Conservation (phyloP, 2,329 filamentous ascomycete genomes). For the Xylariomycetidae sp. region DNA sequence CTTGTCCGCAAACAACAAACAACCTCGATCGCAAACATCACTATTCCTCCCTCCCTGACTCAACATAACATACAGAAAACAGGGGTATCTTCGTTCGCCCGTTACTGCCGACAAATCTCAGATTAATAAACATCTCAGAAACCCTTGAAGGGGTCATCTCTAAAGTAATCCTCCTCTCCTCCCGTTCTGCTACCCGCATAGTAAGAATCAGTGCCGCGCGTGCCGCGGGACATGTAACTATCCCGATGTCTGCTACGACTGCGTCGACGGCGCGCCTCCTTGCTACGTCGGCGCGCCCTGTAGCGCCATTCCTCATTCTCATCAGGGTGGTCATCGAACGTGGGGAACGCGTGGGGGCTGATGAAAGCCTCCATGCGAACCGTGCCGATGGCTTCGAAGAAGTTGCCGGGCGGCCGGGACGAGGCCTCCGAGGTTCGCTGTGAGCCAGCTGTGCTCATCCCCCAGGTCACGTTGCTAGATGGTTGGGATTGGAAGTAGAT, state of each 20-base stretch:
- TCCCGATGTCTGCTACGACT: conserved; percentile 53
- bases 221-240: conserved; percentile 42
- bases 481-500: conserved; percentile 50
- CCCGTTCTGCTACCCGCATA: conserved; percentile 42
- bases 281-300: conserved; percentile 47
- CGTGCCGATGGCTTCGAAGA: conserved; percentile 86
- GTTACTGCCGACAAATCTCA: too few relatives aligned
- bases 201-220: conserved; percentile 42
- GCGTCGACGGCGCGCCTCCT: conserved; percentile 46
- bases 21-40: too few relatives aligned
- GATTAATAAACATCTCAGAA: too few relatives aligned
- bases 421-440: conserved; percentile 54
- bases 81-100: too few relatives aligned
- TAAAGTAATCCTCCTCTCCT: conserved; percentile 52
- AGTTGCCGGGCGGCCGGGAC: conserved; percentile 49
- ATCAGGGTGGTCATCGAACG: conserved; percentile 42
- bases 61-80: too few relatives aligned
- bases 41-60: too few relatives aligned
- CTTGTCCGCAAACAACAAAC: too few relatives aligned
- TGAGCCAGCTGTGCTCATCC: conserved; percentile 39
- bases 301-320: conserved; percentile 47
- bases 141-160: conserved; percentile 58
- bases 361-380: conserved; percentile 98
- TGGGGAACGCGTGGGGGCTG: conserved; percentile 50
- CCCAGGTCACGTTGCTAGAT: conserved; percentile 40